Evolutionary conservation across 345 rosid genomes (phyloP), one percentile per base, ranked within the genome.

Genomic region (Camelina sativa): DNA sequence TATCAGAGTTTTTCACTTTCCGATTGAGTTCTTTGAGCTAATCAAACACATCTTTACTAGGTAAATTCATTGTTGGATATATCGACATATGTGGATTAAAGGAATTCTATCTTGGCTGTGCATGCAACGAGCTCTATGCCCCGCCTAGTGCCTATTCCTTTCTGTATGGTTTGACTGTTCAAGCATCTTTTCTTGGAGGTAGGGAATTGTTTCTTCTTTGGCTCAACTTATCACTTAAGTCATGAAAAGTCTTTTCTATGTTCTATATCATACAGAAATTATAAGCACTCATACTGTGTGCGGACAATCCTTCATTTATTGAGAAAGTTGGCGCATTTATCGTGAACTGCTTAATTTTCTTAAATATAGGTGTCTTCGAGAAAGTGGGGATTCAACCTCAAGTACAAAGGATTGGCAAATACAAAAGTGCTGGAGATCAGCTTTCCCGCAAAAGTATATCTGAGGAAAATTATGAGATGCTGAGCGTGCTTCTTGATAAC

Each of bases 81-180:
- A 80, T 77, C 80, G 88, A 88, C 76, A 84, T 83, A 17, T 94
- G 96, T 80, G 85, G 86, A 79, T 91, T 89, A 74, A 91, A 89
- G 78, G 97, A 94, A 78, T 90, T 88, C 72, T 91, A 91, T 77
- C 93, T 94, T 75, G 97, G 91, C 11, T 87, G 89, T 81, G 91
- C 92, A 34, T 94, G 98, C 80, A 84, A 82, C 53, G 96, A 91
- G 83, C 79, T 90, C 62, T 94, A 91, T 78, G 89, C 94, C 51
- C 98, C 98, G 55, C 95, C 98, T 56, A 87, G 97, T 80, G 98
- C 97, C 32, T 94, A 91, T 84, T 89, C 90, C 72, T 94, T 91
- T 44, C 78, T 91, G 65, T 87, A 88, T 69, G 98, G 98, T 68
- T 81, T 90, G 85, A 90, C 92, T 16, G 95, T 91, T 83, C 91